A percentile compares a stretch with the other conserved stretches of the same genome.
Evolutionary conservation across 2,329 filamentous ascomycete genomes (phyloP).

Genomic region (Beauveria asiatica): DNA sequence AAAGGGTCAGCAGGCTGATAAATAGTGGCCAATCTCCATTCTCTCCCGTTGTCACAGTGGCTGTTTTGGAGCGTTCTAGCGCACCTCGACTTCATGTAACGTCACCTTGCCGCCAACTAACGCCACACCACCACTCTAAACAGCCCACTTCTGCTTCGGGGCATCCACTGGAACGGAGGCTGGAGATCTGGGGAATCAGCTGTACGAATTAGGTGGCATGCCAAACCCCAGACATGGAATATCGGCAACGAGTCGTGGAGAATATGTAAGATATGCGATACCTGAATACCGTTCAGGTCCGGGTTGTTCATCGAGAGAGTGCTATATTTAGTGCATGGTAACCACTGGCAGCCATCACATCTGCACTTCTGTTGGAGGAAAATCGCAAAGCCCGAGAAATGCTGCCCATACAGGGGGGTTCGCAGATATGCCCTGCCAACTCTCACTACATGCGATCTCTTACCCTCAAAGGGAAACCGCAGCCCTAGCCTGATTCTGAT

Average conservation of each 20-base stretch:
- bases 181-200: slow-evolving; percentile 8
- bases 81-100: slow-evolving; percentile 7
- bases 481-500: not conserved
- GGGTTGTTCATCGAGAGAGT: too few species aligned
- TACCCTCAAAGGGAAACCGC: not conserved
- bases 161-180: slow-evolving; percentile 5
- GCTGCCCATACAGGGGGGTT: not conserved
- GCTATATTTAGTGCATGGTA: too few species aligned
- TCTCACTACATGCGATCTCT: not conserved
- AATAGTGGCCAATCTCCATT: not conserved
- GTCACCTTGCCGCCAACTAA: slow-evolving; percentile 8
- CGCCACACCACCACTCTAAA: not conserved
- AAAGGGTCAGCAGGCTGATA: slow-evolving; percentile 4
- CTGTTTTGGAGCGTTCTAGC: not conserved
- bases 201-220: too few species aligned
- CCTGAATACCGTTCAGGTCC: too few species aligned
- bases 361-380: too few species aligned
- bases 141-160: not conserved
- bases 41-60: slow-evolving; percentile 2
- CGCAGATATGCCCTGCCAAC: not conserved
- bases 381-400: too few species aligned
- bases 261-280: not conserved
- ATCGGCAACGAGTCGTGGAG: not conserved
- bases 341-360: too few species aligned
- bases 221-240: too few species aligned